Evolutionary conservation across 2,329 filamentous ascomycete species (phyloP).

Genomic region (Westerdykella sp.): DNA sequence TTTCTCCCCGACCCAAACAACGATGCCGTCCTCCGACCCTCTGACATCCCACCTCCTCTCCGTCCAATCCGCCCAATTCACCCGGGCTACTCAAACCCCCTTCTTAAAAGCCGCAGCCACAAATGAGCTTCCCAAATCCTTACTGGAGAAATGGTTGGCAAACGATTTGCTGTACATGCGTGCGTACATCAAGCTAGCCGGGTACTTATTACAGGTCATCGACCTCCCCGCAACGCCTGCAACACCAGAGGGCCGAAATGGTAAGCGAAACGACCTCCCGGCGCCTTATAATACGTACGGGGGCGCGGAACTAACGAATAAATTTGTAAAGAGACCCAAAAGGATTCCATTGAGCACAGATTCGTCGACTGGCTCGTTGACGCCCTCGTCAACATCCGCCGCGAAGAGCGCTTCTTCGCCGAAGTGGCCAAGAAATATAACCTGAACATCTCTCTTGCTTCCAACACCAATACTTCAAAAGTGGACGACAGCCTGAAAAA

Average conservation of each 20-base stretch:
- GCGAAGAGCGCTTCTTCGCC: conserved; percentile 27
- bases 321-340: conserved; percentile 1
- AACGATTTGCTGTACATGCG: conserved; percentile 31
- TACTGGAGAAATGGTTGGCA: conserved; percentile 30
- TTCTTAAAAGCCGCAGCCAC: conserved; percentile 27
- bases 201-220: conserved; percentile 17
- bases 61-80: conserved; percentile 20
- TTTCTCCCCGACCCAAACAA: neutral
- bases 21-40: conserved; percentile 3
- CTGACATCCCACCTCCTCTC: conserved; percentile 29
- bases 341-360: conserved; percentile 15
- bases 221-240: conserved; percentile 5
- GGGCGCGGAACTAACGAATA: too few relatives aligned
- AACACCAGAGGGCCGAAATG: too few relatives aligned
- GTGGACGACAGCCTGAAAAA: conserved; percentile 16
- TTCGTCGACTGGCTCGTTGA: conserved; percentile 28
- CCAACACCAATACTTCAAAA: too few relatives aligned
- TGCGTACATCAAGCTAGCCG: conserved; percentile 25
- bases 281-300: too few relatives aligned
- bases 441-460: conserved; percentile 7
- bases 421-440: conserved; percentile 26
- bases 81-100: conserved; percentile 24
- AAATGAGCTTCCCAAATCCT: conserved; percentile 24
- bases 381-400: conserved; percentile 27
- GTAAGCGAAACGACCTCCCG: too few relatives aligned